phyloP scores from a whole-genome alignment of 73 alveolate species.

The Paramecium pentaurelia region DNA sequence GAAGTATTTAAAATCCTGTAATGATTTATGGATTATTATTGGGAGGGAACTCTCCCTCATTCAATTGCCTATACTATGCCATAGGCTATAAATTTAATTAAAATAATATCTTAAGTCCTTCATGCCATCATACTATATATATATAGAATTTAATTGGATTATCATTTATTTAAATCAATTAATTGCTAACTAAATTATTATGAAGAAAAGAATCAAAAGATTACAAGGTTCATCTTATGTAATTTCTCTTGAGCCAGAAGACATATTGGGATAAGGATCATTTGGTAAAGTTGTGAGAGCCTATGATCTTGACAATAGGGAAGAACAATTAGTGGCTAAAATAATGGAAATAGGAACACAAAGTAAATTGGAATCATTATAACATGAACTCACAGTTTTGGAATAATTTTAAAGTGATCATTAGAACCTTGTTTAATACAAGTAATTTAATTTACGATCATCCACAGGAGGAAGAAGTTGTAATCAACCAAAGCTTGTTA shows the following conservation, averaged over 20 bases:
- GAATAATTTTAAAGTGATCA: slow-evolving; percentile 41
- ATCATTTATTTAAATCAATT: neutral
- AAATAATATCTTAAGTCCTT: neutral
- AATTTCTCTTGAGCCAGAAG: slow-evolving; percentile 56
- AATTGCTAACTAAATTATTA: neutral
- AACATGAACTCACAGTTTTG: slow-evolving; percentile 42
- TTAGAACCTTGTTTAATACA: slow-evolving; percentile 47
- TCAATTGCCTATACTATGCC: neutral
- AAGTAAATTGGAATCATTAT: slow-evolving; percentile 25
- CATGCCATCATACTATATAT: neutral
- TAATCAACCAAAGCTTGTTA: slow-evolving; percentile 10
- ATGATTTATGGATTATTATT: neutral
- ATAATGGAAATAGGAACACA: slow-evolving; percentile 46
- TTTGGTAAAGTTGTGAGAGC: slow-evolving; percentile 62
- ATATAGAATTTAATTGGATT: neutral
- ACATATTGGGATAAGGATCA: slow-evolving; percentile 52
- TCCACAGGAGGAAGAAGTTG: slow-evolving; percentile 1
- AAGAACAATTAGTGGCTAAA: slow-evolving; percentile 52
- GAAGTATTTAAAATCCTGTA: neutral
- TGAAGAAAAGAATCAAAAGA: slow-evolving; percentile 53
- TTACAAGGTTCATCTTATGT: slow-evolving; percentile 60
- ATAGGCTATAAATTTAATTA: neutral
- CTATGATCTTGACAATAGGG: slow-evolving; percentile 46
- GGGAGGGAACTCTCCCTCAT: neutral
- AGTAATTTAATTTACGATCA: slow-evolving; percentile 15